phyloP scores from a whole-genome alignment of 805 yeast genomes.

The Maudiozyma serrabonitensis region DNA sequence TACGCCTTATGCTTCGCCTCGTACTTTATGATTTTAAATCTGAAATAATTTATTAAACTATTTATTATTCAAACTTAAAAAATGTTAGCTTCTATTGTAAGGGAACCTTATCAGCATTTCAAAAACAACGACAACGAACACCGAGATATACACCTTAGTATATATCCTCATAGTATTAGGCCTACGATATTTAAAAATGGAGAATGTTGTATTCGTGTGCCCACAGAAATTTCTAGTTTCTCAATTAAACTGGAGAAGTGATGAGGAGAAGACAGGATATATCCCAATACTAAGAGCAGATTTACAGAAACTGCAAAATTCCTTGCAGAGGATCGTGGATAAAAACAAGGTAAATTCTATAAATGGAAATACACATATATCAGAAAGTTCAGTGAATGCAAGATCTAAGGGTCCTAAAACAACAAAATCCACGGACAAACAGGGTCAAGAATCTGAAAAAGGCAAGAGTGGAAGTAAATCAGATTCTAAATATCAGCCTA shows the following conservation, averaged over 20 bases:
- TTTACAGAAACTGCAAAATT: slow-evolving; percentile 12
- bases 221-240: slow-evolving; percentile 19
- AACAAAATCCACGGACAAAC: too few species aligned
- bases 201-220: slow-evolving; percentile 20
- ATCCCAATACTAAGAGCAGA: slow-evolving; percentile 22
- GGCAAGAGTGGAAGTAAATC: background rate
- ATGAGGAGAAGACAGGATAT: slow-evolving; percentile 15
- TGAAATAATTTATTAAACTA: background rate
- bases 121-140: too few species aligned
- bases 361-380: background rate
- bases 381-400: background rate
- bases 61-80: background rate
- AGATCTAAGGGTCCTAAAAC: too few species aligned
- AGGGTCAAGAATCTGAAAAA: too few species aligned
- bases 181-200: slow-evolving; percentile 6
- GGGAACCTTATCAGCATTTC: too few species aligned
- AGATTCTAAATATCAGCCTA: slow-evolving; percentile 7
- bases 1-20: background rate
- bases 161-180: too few species aligned
- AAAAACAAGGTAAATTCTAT: background rate
- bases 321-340: slow-evolving; percentile 3
- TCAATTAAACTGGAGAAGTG: slow-evolving; percentile 17
- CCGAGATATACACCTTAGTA: too few species aligned
- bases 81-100: too few species aligned
- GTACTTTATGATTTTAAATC: background rate